These are phyloP conservation scores for Aaosphaeria arxii DNA, from an alignment of 2,329 filamentous ascomycete genomes.

Conservation along the genomic window DNA sequence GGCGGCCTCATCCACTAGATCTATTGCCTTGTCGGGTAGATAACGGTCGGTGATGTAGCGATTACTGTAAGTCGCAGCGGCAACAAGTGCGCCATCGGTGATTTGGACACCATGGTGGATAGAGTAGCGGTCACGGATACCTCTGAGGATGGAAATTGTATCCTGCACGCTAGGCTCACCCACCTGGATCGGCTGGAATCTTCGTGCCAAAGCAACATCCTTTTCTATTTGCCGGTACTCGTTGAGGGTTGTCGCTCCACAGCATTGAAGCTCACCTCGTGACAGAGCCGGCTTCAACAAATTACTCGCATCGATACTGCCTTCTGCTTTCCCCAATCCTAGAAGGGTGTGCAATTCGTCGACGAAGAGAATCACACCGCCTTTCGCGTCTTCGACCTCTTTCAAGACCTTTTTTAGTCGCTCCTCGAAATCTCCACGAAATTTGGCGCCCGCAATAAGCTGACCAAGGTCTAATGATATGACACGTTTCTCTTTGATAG, in stretches of 20 bases:
- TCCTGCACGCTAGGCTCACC: conserved; percentile 87
- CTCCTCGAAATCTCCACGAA: conserved; percentile 94
- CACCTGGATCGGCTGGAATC: conserved; percentile 94
- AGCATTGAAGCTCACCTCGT: conserved; percentile 89
- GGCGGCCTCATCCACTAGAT: conserved; percentile 92
- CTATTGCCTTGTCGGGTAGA: conserved; percentile 94
- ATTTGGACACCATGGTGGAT: conserved; percentile 96
- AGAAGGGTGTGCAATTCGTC: conserved; percentile 91
- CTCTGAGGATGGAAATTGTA: conserved; percentile 90
- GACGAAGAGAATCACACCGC: conserved; percentile 89
- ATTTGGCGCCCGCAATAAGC: conserved; percentile 93
- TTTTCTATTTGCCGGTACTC: conserved; percentile 96
- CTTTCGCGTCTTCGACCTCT: conserved; percentile 85
- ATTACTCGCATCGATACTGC: conserved; percentile 94
- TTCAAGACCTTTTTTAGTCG: conserved; percentile 85
- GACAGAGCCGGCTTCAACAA: conserved; percentile 91
- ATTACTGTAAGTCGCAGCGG: conserved; percentile 88
- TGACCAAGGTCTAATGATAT: conserved; percentile 85
- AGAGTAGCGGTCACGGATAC: conserved; percentile 97
- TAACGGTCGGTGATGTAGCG: conserved; percentile 96
- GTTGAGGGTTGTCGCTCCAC: conserved; percentile 86
- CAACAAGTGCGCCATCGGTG: conserved; percentile 86
- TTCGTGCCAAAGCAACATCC: conserved; percentile 84
- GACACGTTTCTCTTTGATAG: conserved; percentile 90
- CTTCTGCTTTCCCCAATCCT: conserved; percentile 90